Evolutionary conservation across 2,329 filamentous ascomycete genomes (phyloP), one percentile per base, ranked within the genome.

Genomic region (Xylariaceae sp.): DNA sequence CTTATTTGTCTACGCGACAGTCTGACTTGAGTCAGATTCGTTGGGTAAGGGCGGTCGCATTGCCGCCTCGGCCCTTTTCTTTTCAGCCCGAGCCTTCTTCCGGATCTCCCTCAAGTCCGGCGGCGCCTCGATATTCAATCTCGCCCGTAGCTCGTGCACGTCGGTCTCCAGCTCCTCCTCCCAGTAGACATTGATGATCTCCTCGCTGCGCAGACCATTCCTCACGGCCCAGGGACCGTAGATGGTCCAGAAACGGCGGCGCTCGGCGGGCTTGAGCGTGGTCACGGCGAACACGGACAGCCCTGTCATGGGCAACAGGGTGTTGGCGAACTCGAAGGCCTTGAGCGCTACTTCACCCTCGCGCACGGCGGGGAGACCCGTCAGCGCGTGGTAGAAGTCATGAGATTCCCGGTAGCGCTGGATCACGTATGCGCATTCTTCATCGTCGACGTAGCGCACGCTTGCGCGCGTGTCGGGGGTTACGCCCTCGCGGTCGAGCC

Each of bases 291-390:
- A 83, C 50, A 95, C 78, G 67, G 87, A 90, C 60, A 99, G 71
- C 0, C 89, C 94, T 6, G 94, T 95, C 94, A 99, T 99, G 0
- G 94, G 94, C 52, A 99, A 74, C 35, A 95, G 73, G 1, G 91
- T 97, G 68, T 97, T 99, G 30, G 91, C 85, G 70, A 96, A 99
- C 74, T 99, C 94, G 63, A 99, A 96, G 0, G 91, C 91, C 74
- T 99, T 99, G 63, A 99, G 80, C n/a, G 92, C 94, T 9, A 99
- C 81, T 76, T 99, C 94, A 30, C 94, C 94, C 75, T 99, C 94
- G n/a, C 91, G 81, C 60, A 96, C 87, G 42, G 95, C 83, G 0
- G 94, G 94, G 47, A 99, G 74, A 0, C 92, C 92, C 0, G 91
- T 96, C 50, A 99, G 77, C 0, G 94, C 92, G 71, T 99, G 94